These are phyloP conservation scores for Ormosia semicastrata DNA, from an alignment of 306 rosid species.

Conservation along the genomic window DNA sequence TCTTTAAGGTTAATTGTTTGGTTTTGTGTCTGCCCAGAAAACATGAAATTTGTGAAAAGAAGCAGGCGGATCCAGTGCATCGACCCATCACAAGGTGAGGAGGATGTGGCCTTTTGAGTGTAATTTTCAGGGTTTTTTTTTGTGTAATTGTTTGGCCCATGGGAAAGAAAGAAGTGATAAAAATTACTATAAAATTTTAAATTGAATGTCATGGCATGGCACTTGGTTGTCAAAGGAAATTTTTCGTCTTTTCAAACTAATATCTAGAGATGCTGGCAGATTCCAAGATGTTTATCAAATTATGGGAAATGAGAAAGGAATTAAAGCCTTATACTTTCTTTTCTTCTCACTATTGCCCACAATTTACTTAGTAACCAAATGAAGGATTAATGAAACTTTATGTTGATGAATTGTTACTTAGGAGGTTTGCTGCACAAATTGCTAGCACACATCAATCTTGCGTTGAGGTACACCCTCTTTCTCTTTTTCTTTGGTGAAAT, in stretches of 20 bases:
- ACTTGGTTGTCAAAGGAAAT: not conserved
- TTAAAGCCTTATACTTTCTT: not conserved
- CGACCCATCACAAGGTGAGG: constrained; percentile 79
- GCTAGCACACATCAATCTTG: constrained; percentile 45
- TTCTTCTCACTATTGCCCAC: not conserved
- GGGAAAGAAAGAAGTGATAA: not conserved
- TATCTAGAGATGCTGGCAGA: not conserved
- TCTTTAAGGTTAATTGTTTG: not conserved
- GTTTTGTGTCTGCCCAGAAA: constrained; percentile 29
- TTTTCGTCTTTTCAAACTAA: not conserved
- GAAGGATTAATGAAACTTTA: not conserved
- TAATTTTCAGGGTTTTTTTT: not conserved
- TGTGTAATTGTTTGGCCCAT: not conserved
- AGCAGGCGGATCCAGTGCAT: constrained; percentile 66
- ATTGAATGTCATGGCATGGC: not conserved
- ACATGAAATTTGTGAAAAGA: constrained; percentile 52
- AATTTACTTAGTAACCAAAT: not conserved
- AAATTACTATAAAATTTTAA: constrained; percentile 3
- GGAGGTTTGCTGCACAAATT: constrained; percentile 64
- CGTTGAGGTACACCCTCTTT: constrained; percentile 47
- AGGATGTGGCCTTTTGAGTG: not conserved
- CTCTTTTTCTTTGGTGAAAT: constrained; percentile 15
- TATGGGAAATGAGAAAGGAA: not conserved
- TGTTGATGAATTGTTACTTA: constrained; percentile 6
- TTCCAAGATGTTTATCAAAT: not conserved